Base-by-base conservation (phyloP, 148 eudicot genomes). In the Vaccinium myrtillus region DNA sequence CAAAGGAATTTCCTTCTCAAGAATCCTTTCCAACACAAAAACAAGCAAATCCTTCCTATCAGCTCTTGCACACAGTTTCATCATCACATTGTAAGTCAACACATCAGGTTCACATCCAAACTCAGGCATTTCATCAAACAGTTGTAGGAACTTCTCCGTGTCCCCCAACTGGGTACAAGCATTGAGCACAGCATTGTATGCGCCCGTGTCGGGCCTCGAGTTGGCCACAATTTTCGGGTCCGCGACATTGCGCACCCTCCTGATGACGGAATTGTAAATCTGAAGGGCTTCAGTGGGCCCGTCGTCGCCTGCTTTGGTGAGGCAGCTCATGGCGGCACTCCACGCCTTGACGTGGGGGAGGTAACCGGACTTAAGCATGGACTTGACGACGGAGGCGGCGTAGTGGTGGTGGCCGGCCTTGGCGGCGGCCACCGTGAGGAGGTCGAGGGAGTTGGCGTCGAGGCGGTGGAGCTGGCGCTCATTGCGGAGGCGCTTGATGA, bases 311-410 rank as follows among this genome's bases (percentile, higher is more conserved):
- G 93, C 84, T 6, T 83, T 82, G 25, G 98, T 88, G 54, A 97
- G 94, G 30, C 91, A 87, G 87, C 98, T 94, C 8, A 95, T 92
- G 56, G 94, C 98, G 50, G 98, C 91, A 80, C 96, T 94, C 99
- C 98, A 97, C 2, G 98, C 98, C 90, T 97, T 97, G 71, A 97
- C 95, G 83, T 97, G 98, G 8, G 99, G 99, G 16, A 97, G 88
- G 79, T 95, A 94, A 13, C 94, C 94, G 2, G 98, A 97, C 21
- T 84, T 84, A 0, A 97, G 91, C 99, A 97, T 97, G 56, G 94
- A 97, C 87, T 90, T 95, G 65, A 97, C 84, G n/a, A 97, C 51
- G 19, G 96, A 91, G 75, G 89, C 70, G 78, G 98, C 95, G 79
- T 95, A 95, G 27, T 87, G 96, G 39, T 91, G 90, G 79, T 95